Conservation (phyloP, 768 basidiomycete genomes). For the Dioszegia aurantiaca region DNA sequence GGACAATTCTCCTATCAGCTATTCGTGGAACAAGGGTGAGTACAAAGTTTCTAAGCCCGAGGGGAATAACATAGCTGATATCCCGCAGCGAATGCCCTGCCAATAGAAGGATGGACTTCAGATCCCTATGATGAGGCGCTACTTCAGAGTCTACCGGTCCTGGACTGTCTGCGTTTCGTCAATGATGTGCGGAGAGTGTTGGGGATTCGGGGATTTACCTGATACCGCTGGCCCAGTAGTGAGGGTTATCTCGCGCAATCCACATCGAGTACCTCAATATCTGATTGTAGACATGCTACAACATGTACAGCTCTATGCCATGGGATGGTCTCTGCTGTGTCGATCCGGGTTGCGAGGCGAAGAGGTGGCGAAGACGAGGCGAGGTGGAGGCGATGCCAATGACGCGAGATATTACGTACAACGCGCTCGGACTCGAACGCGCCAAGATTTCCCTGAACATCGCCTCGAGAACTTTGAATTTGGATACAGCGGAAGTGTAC, state of each 20-base stretch:
- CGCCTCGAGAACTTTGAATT: too few species aligned
- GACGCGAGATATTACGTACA: not conserved
- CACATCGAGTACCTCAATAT: too few species aligned
- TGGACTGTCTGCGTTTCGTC: conserved; percentile 94
- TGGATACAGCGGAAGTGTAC: too few species aligned
- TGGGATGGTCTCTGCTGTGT: not conserved
- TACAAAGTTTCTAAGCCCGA: conserved; percentile 10
- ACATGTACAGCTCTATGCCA: not conserved
- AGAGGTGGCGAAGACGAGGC: too few species aligned
- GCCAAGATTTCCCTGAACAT: too few species aligned
- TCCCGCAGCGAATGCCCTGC: conserved; percentile 86
- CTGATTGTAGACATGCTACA: too few species aligned
- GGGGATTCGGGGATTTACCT: conserved; percentile 60
- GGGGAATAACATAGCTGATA: not conserved
- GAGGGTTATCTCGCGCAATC: too few species aligned
- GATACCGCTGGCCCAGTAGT: too few species aligned
- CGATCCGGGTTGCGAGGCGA: too few species aligned
- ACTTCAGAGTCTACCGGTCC: conserved; percentile 87
- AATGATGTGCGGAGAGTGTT: conserved; percentile 89
- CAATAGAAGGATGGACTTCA: conserved; percentile 98
- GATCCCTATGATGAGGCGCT: conserved; percentile 96
- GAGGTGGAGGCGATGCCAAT: not conserved
- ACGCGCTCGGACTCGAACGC: too few species aligned
- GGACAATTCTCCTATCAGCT: conserved; percentile 93
- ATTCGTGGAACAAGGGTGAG: conserved; percentile 86